Evolutionary conservation across 495 filamentous ascomycete genomes (phyloP), one percentile per base, ranked within the genome.

Genomic region (Penicillium argentinense): DNA sequence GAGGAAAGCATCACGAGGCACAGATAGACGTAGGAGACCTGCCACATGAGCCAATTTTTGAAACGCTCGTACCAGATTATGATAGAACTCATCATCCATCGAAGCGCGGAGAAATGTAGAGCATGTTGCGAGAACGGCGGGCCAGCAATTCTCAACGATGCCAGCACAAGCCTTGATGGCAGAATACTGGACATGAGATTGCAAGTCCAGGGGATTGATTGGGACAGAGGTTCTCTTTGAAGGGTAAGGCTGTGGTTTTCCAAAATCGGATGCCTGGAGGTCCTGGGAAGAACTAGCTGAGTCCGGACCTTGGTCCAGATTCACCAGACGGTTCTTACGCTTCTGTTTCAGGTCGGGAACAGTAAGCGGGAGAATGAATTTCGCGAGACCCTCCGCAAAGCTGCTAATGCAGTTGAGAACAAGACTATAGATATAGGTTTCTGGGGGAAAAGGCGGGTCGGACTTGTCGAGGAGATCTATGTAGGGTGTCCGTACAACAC

Each of bases 21-120:
- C 96, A 18, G 77, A 72, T 14, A 97, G 78, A 40, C 88, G 79
- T 14, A 98, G 72, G 43, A 98, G 73, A 11, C 93, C 93, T 16
- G 93, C 89, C 6, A 97, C 93, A 61, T 98, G 93, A 1, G 95
- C 86, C 59, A 98, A 86, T 55, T 95, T 95, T 58, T 98, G 93
- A 54, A 97, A 92, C 0, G 91, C 87, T 38, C 92, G 80, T n/a
- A 98, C 91, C 2, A 98, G 77, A 18, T 83, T 83, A 51, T 95
- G 91, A 50, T 95, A 97, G 49, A 91, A 96, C 29, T 96, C 92
- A n/a, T 89, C 84, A 57, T 97, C 93, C 8, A 98, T 68, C 0
- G 90, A 82, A 14, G 95, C 90, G 62, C 91, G 91, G 18, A 98
- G 65, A 65, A 97, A 97, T 1, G 92, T 97, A 0, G 93, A 97